Base-by-base conservation (phyloP, 202 grass and related monocot genomes). In the Elaeis oleifera region DNA sequence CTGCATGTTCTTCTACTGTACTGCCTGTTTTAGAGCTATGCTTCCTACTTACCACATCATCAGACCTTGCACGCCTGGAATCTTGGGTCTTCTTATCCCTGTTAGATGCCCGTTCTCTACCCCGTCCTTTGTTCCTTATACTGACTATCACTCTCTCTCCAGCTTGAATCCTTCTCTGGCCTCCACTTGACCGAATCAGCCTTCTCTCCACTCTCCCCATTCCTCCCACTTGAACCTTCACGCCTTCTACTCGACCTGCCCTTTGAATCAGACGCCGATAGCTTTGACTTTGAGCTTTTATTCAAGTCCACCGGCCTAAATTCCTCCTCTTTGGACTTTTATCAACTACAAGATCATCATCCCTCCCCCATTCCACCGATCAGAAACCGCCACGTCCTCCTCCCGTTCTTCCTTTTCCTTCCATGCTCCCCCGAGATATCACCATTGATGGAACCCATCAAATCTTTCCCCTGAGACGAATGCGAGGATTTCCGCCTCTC, bases 351-450 rank as follows among this genome's bases (percentile, higher is more conserved):
- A 81, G 67, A 63, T 85, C 75, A n/a, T 67, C 69, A 20, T 88
- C 89, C 69, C 78, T 1, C 81, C 79, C 50, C 84, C 87, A 63
- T 74, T 96, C 91, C 91, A 96, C 9, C 91, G 73, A 80, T 96
- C 87, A 70, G 68, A 77, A 18, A 76, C 90, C 72, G 69, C 82
- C 24, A 79, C 78, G 36, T 86, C 75, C 78, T 96, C 87, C 1
- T 73, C 73, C 73, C 76, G 79, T 7, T 85, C 77, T 91, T 97
- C 74, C 88, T 74, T 77, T 91, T 91, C 71, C 74, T 84, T 27
- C 75, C 90, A 59, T 96, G 84, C 57, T 96, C 91, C 28, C 54
- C 23, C n/a, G 9, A 53, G 25, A 3, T 52, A 60, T 74, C 63
- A 19, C 73, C 82, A 77, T 91, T 75, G 48, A 74, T 76, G 39